Conservation (phyloP, 164 flowering plant species). For the Macadamia tetraphylla region DNA sequence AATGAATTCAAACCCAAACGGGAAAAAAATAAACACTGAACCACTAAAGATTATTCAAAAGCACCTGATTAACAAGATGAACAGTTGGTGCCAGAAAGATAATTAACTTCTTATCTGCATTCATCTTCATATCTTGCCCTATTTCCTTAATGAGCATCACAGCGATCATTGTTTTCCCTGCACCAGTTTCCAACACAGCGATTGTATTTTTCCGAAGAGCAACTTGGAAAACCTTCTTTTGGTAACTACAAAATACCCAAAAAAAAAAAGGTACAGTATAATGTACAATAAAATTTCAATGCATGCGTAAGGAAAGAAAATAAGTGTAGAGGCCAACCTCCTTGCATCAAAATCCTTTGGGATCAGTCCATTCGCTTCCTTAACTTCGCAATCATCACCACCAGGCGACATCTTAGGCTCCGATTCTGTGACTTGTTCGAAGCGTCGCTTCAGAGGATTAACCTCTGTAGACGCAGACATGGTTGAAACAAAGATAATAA, state of each 20-base stretch:
- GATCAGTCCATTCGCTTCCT: neutral
- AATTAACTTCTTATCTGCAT: slow-evolving; percentile 33
- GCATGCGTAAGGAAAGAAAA: neutral
- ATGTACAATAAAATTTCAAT: neutral
- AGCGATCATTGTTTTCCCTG: slow-evolving; percentile 75
- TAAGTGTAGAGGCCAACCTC: slow-evolving; percentile 15
- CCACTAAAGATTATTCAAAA: neutral
- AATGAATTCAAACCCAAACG: no score
- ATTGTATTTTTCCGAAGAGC: slow-evolving; percentile 69
- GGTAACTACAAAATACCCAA: slow-evolving; percentile 41
- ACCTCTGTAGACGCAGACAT: slow-evolving; percentile 1
- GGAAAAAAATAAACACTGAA: no score
- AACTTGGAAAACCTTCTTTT: slow-evolving; percentile 52
- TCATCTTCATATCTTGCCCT: slow-evolving; percentile 23
- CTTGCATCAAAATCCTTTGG: slow-evolving; percentile 23
- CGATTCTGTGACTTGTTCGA: slow-evolving; percentile 6
- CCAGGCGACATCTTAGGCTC: neutral
- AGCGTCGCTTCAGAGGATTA: slow-evolving; percentile 24
- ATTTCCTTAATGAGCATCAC: slow-evolving; percentile 64
- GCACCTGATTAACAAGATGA: slow-evolving; percentile 73
- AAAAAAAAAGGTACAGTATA: neutral
- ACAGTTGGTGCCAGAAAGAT: slow-evolving; percentile 84
- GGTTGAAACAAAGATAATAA: neutral
- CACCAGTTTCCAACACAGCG: slow-evolving; percentile 73
- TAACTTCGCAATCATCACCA: neutral